Conservation (phyloP, 305 asterid genomes). For the Fraxinus ornus region DNA sequence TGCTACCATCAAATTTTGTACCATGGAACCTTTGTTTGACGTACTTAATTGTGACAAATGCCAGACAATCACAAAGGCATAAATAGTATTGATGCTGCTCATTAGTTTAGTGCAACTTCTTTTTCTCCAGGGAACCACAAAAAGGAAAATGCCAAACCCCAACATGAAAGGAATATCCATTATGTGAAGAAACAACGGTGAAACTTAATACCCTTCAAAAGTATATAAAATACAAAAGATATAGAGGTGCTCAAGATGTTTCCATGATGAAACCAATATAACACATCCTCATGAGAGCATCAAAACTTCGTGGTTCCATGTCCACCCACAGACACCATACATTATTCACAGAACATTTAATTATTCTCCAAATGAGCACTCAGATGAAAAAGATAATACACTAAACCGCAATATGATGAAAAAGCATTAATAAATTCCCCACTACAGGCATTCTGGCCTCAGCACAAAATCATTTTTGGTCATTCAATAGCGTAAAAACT, state of each 20-base stretch:
- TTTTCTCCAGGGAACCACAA: slow-evolving; percentile 30
- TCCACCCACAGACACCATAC: slow-evolving; percentile 15
- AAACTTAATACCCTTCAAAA: slow-evolving; percentile 23
- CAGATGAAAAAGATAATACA: slow-evolving; percentile 15
- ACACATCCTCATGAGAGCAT: slow-evolving; percentile 29
- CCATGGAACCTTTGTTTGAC: slow-evolving; percentile 13
- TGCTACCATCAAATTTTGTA: slow-evolving; percentile 7
- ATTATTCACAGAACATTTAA: slow-evolving; percentile 15
- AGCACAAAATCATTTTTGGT: background rate
- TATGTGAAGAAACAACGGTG: slow-evolving; percentile 51
- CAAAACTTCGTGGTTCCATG: slow-evolving; percentile 30
- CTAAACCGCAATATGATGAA: slow-evolving; percentile 21
- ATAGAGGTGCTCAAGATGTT: slow-evolving; percentile 19
- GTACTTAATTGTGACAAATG: slow-evolving; percentile 20
- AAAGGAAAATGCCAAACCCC: slow-evolving; percentile 32
- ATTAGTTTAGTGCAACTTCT: slow-evolving; percentile 27
- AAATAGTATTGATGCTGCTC: slow-evolving; percentile 27
- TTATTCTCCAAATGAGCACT: slow-evolving; percentile 41
- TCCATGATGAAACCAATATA: slow-evolving; percentile 19
- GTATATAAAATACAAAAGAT: slow-evolving; percentile 13
- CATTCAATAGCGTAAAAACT: background rate
- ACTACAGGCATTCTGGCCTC: slow-evolving; percentile 23
- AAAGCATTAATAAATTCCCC: slow-evolving; percentile 30
- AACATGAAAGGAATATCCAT: slow-evolving; percentile 44
- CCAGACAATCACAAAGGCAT: slow-evolving; percentile 19